Percentiles rank a stretch among this genome's conserved stretches.
Evolutionary conservation across 495 filamentous ascomycete species (phyloP).

Genomic region (Penicillium desertorum): DNA sequence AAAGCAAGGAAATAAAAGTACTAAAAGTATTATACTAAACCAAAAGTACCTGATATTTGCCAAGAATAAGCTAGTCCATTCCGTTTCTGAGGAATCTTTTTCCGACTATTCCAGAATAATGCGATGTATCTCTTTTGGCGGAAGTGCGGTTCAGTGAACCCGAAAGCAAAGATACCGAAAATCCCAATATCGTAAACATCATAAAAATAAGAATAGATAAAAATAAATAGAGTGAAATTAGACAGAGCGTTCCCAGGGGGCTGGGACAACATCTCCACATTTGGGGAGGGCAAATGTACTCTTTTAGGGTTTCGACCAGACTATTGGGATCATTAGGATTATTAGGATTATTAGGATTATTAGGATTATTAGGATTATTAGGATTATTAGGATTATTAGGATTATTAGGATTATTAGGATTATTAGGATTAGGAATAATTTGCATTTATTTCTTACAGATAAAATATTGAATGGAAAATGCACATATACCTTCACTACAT

Average conservation of each 20-base stretch:
- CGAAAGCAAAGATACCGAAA: neutral
- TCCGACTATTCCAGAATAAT: neutral
- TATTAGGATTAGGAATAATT: neutral
- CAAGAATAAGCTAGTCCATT: neutral
- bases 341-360: neutral
- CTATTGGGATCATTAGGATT: neutral
- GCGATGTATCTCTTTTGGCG: slow-evolving; percentile 1
- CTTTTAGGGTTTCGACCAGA: neutral
- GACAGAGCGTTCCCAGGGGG: slow-evolving; percentile 16
- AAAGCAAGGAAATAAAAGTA: too few relatives aligned
- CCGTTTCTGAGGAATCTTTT: neutral
- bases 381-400: neutral
- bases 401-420: neutral
- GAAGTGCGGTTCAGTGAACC: neutral
- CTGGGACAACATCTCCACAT: slow-evolving; percentile 28
- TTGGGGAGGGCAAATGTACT: neutral
- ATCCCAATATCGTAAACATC: neutral
- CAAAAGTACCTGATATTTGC: neutral
- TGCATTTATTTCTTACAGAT: neutral
- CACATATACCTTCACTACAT: neutral
- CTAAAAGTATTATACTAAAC: too few relatives aligned
- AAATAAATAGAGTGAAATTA: neutral
- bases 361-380: neutral
- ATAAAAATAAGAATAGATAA: neutral
- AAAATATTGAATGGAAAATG: neutral